phyloP scores from a whole-genome alignment of 2,329 filamentous ascomycete species.

The Hortaea sp. region DNA sequence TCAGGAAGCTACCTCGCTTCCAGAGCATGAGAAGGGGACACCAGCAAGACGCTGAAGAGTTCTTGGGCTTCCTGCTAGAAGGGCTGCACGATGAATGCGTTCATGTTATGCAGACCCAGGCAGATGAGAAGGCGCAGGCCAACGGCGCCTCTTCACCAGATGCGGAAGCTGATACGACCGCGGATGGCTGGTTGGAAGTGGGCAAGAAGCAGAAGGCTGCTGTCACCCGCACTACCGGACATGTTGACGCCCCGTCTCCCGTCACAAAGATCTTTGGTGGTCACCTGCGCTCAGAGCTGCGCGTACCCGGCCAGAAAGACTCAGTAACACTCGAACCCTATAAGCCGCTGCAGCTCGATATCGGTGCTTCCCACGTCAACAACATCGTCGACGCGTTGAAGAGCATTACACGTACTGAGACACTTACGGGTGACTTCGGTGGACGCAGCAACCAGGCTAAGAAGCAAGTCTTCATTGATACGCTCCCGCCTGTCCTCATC shows the following conservation, averaged over 20 bases:
- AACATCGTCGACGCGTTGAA: constrained; percentile 89
- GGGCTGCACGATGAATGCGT: constrained; percentile 88
- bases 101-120: constrained; percentile 48
- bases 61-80: constrained; percentile 84
- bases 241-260: constrained; percentile 47
- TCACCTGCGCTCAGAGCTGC: constrained; percentile 78
- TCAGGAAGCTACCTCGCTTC: constrained; percentile 77
- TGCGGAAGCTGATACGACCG: constrained; percentile 30
- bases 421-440: constrained; percentile 74
- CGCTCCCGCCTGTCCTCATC: constrained; percentile 80
- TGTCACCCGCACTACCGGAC: constrained; percentile 74
- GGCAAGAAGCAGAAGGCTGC: constrained; percentile 82
- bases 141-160: constrained; percentile 31
- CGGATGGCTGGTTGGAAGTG: constrained; percentile 81
- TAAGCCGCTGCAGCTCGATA: constrained; percentile 88
- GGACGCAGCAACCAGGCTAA: constrained; percentile 68
- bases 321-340: constrained; percentile 91
- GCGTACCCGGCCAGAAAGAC: constrained; percentile 74
- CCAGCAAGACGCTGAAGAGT: constrained; percentile 96
- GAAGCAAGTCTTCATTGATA: constrained; percentile 93
- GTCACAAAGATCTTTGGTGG: constrained; percentile 93
- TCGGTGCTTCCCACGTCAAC: constrained; percentile 73
- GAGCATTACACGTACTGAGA: constrained; percentile 72
- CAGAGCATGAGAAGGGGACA: constrained; percentile 89
- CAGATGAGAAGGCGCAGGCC: constrained; percentile 18